These are phyloP conservation scores for Pseudomicrostroma phylloplanum DNA, from an alignment of 1,284 basidiomycete species.

Conservation along the genomic window DNA sequence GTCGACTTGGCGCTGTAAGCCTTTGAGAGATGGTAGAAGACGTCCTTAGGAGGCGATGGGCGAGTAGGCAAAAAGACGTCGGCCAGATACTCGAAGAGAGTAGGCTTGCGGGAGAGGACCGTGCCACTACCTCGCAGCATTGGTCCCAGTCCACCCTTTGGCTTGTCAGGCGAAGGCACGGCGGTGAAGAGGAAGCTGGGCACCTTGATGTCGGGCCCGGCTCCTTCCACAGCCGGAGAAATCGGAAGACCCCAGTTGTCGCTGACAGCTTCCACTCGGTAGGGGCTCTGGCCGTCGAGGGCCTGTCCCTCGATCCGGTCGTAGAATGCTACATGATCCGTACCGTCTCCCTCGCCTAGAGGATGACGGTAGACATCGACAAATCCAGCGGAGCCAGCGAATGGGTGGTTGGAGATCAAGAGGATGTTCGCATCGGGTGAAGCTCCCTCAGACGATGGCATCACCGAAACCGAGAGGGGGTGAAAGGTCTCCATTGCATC, in stretches of 20 bases:
- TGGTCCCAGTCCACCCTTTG: background rate
- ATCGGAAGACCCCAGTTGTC: background rate
- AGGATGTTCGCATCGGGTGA: slow-evolving; percentile 1
- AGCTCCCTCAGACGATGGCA: background rate
- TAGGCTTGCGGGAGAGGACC: background rate
- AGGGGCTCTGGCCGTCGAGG: background rate
- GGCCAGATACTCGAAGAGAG: background rate
- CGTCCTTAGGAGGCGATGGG: background rate
- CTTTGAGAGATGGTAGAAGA: background rate
- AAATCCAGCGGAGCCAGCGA: background rate
- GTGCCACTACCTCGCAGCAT: background rate
- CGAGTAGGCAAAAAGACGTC: background rate
- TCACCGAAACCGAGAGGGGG: background rate
- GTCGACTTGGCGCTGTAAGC: background rate
- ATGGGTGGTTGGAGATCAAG: background rate
- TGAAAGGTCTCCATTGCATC: background rate
- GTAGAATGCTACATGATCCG: background rate
- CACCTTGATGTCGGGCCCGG: background rate
- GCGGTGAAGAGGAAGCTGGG: slow-evolving; percentile 7
- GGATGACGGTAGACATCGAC: slow-evolving; percentile 2
- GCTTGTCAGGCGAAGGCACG: background rate
- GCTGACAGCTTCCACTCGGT: background rate
- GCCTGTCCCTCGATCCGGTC: background rate
- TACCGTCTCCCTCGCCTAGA: background rate
- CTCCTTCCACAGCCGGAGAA: background rate